phyloP scores from a whole-genome alignment of 2,329 filamentous ascomycete species.

The Aspergillus terreus region DNA sequence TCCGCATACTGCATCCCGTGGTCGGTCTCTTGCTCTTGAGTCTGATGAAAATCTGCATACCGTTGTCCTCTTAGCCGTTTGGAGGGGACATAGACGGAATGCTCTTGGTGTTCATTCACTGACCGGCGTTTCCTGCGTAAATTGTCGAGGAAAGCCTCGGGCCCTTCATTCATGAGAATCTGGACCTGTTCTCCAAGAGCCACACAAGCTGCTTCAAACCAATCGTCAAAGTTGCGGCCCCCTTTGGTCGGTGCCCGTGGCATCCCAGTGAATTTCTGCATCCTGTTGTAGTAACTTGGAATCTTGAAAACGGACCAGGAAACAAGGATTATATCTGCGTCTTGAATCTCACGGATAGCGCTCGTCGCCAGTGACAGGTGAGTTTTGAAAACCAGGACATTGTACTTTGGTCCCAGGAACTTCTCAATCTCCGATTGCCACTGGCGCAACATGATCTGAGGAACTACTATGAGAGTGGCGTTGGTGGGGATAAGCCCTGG shows the following conservation, averaged over 20 bases:
- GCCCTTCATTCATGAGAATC: constrained; percentile 28
- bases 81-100: constrained; percentile 38
- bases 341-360: constrained; percentile 43
- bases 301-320: constrained; percentile 49
- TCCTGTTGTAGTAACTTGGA: constrained; percentile 45
- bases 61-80: constrained; percentile 27
- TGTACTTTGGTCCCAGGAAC: constrained; percentile 44
- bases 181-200: constrained; percentile 43
- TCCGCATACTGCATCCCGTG: constrained; percentile 9
- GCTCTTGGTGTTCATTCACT: constrained; percentile 32
- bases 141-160: constrained; percentile 28
- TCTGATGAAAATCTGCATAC: constrained; percentile 17
- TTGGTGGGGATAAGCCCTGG: constrained; percentile 41
- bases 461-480: constrained; percentile 60
- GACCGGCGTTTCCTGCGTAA: constrained; percentile 24
- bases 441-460: constrained; percentile 53
- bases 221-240: constrained; percentile 51
- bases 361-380: constrained; percentile 37
- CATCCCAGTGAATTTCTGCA: constrained; percentile 51
- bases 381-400: constrained; percentile 44
- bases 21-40: neutral
- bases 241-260: constrained; percentile 38
- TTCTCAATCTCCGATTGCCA: constrained; percentile 56
- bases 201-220: constrained; percentile 47
- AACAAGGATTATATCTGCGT: constrained; percentile 54